Evolutionary conservation across 2,329 filamentous ascomycete species (phyloP).

Genomic region (Diplocarpon rosae): DNA sequence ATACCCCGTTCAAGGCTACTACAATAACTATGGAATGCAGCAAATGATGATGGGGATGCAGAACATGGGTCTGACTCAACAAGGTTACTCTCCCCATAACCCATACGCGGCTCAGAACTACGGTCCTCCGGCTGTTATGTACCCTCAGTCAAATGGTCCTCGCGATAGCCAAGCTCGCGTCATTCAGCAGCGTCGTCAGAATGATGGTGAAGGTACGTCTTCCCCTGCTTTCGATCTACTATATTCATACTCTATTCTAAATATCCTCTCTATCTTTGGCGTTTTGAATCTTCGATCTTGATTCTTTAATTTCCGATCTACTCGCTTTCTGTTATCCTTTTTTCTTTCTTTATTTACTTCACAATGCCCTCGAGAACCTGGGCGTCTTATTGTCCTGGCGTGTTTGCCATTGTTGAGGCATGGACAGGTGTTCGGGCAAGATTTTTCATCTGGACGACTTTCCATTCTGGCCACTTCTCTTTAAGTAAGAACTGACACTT

Average conservation of each 20-base stretch:
- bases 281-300: background rate
- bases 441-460: too few species aligned
- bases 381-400: too few species aligned
- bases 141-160: constrained; percentile 33
- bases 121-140: constrained; percentile 16
- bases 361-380: too few species aligned
- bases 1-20: constrained; percentile 26
- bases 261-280: background rate
- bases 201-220: constrained; percentile 56
- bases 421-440: too few species aligned
- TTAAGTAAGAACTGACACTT: constrained; percentile 8
- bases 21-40: constrained; percentile 35
- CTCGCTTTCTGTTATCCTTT: background rate
- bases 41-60: constrained; percentile 60
- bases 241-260: background rate
- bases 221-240: constrained; percentile 24
- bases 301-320: background rate
- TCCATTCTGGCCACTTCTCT: too few species aligned
- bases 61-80: constrained; percentile 45
- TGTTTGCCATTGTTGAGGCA: too few species aligned
- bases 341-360: too few species aligned
- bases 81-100: constrained; percentile 45
- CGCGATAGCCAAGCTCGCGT: constrained; percentile 68
- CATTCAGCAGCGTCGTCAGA: constrained; percentile 63
- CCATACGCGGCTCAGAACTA: constrained; percentile 32